Conservation (phyloP, 164 flowering plant species). For the Tetracentron sinense region DNA sequence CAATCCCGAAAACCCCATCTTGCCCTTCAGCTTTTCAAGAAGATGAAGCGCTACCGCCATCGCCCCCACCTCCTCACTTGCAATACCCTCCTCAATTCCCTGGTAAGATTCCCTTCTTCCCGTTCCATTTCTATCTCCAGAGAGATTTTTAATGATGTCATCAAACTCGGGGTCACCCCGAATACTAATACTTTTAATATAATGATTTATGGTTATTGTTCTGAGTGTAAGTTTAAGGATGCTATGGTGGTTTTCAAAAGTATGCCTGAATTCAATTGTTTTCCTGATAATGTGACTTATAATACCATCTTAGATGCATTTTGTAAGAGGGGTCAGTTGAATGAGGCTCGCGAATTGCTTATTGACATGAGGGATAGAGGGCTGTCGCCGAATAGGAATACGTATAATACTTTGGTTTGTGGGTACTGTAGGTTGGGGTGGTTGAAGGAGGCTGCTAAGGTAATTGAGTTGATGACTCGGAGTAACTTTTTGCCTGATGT, state of each 20-base stretch:
- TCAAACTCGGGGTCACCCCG: constrained; percentile 41
- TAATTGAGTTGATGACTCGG: constrained; percentile 64
- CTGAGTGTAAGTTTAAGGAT: constrained; percentile 43
- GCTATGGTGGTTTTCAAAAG: constrained; percentile 40
- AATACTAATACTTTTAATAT: constrained; percentile 53
- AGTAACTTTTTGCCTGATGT: constrained; percentile 51
- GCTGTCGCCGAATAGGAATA: constrained; percentile 52
- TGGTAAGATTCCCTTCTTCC: constrained; percentile 50
- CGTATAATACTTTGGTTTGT: constrained; percentile 64
- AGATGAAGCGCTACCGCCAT: constrained; percentile 47
- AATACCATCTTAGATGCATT: constrained; percentile 62
- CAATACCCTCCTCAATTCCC: constrained; percentile 55
- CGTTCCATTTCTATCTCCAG: constrained; percentile 30
- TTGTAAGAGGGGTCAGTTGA: constrained; percentile 58
- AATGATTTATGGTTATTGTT: constrained; percentile 61
- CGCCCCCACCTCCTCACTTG: constrained; percentile 53
- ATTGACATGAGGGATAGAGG: constrained; percentile 61
- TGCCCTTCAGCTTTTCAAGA: constrained; percentile 53
- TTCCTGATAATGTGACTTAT: constrained; percentile 68
- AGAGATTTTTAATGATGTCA: constrained; percentile 40
- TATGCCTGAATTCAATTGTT: constrained; percentile 45
- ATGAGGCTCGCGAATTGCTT: constrained; percentile 58
- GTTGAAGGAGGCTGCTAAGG: constrained; percentile 59
- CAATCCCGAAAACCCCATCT: constrained; percentile 43
- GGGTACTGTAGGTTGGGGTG: constrained; percentile 73